Percentiles rank a stretch among this genome's conserved stretches.
Evolutionary conservation across 768 basidiomycete species (phyloP).

Genomic region (Omphalotus guepiniiformis): DNA sequence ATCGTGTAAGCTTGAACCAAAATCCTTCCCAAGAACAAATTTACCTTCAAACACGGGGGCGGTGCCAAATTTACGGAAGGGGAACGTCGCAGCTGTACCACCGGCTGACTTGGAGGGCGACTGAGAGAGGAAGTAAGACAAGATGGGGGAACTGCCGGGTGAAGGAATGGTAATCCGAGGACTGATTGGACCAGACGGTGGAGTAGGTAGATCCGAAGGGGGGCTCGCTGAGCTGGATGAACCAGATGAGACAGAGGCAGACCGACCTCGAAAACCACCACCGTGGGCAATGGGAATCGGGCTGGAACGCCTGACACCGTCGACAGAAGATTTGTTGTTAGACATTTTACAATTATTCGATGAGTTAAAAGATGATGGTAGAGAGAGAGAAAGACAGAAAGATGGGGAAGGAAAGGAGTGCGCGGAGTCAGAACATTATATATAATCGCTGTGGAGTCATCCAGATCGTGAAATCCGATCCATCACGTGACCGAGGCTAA

Average conservation of each 20-base stretch:
- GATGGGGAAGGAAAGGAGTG: background rate
- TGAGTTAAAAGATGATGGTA: conserved; percentile 6
- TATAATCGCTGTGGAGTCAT: too few species aligned
- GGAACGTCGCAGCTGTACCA: conserved; percentile 49
- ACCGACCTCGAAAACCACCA: conserved; percentile 46
- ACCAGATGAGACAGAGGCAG: conserved; percentile 57
- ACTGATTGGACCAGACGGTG: conserved; percentile 38
- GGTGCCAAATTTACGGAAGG: conserved; percentile 57
- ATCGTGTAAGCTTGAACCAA: background rate
- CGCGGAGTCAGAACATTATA: too few species aligned
- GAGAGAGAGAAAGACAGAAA: conserved; percentile 7
- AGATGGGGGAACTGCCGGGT: conserved; percentile 64
- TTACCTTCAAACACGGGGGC: conserved; percentile 62
- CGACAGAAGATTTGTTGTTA: conserved; percentile 25
- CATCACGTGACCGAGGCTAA: too few species aligned
- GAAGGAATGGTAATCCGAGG: conserved; percentile 46
- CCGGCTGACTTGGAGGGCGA: conserved; percentile 50
- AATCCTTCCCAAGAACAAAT: conserved; percentile 7
- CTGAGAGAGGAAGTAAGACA: conserved; percentile 64
- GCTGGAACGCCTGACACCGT: conserved; percentile 46
- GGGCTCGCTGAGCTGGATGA: conserved; percentile 39
- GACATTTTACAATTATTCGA: conserved; percentile 21
- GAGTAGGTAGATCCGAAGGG: conserved; percentile 49
- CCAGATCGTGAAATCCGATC: too few species aligned
- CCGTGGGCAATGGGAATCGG: conserved; percentile 57